These are phyloP conservation scores for Botrytis elliptica DNA, from an alignment of 2,329 filamentous ascomycete species.

Conservation along the genomic window DNA sequence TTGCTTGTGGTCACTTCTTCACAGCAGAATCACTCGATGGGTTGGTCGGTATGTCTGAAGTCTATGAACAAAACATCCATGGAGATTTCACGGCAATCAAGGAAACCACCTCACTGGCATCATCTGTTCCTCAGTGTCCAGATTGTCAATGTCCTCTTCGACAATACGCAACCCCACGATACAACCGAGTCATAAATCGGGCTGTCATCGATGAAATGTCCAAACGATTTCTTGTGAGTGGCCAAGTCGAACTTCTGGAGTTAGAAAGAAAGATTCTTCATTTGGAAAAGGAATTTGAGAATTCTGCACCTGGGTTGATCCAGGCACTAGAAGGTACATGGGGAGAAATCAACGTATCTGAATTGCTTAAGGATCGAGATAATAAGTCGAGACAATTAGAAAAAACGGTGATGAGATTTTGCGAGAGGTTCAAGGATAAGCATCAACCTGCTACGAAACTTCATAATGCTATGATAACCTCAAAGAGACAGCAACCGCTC, in stretches of 20 bases:
- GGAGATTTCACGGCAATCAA: conserved; percentile 34
- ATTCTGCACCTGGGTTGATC: background rate
- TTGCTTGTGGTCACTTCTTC: conserved; percentile 61
- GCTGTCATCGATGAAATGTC: conserved; percentile 43
- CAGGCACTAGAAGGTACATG: background rate
- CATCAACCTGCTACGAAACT: conserved; percentile 44
- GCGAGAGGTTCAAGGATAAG: conserved; percentile 33
- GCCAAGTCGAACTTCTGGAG: conserved; percentile 33
- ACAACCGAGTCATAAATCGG: conserved; percentile 42
- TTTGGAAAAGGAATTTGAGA: conserved; percentile 29
- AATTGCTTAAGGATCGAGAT: conserved; percentile 24
- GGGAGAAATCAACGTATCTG: conserved; percentile 22
- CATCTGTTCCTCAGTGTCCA: conserved; percentile 38
- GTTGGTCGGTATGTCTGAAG: conserved; percentile 49
- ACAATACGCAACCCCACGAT: conserved; percentile 40
- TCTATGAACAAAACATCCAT: conserved; percentile 36
- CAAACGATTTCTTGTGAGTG: conserved; percentile 40
- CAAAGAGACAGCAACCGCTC: conserved; percentile 22
- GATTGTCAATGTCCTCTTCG: conserved; percentile 39
- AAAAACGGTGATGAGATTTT: conserved; percentile 25
- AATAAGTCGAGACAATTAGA: background rate
- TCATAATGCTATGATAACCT: conserved; percentile 41
- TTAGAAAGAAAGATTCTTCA: conserved; percentile 29
- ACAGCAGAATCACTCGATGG: conserved; percentile 61
- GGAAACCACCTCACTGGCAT: conserved; percentile 34